Evolutionary conservation across 768 basidiomycete genomes (phyloP).

Genomic region (Leucocoprinus leucothites): DNA sequence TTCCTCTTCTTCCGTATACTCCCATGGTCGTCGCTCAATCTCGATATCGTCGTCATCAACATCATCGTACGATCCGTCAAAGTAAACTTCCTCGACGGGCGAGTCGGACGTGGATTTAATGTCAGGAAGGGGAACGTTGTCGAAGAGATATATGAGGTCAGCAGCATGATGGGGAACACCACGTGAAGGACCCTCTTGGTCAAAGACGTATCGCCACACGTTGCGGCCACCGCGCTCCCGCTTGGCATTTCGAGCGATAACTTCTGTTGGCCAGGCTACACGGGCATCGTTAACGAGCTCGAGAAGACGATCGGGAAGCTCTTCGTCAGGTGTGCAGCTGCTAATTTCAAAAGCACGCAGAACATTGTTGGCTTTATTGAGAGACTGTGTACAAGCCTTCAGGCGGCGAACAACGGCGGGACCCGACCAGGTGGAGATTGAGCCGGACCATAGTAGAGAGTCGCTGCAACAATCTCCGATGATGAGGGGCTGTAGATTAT

Average conservation of each 20-base stretch:
- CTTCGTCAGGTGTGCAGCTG: conserved; percentile 56
- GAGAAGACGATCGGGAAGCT: conserved; percentile 64
- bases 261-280: conserved; percentile 75
- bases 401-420: conserved; percentile 60
- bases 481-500: conserved; percentile 62
- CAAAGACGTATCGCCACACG: conserved; percentile 83
- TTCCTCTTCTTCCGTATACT: conserved; percentile 22
- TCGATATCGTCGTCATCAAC: conserved; percentile 19
- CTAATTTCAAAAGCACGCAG: conserved; percentile 73
- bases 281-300: conserved; percentile 75
- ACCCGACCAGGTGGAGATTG: conserved; percentile 62
- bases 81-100: conserved; percentile 19
- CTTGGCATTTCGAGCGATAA: conserved; percentile 49
- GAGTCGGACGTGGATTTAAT: conserved; percentile 16
- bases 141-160: conserved; percentile 77
- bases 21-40: conserved; percentile 1
- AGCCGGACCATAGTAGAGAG: conserved; percentile 57
- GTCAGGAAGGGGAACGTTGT: conserved; percentile 61
- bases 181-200: conserved; percentile 70
- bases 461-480: conserved; percentile 73
- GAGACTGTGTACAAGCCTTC: conserved; percentile 72
- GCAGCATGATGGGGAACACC: conserved; percentile 67
- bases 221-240: conserved; percentile 49
- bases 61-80: conserved; percentile 30
- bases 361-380: conserved; percentile 56